These are phyloP conservation scores for Aspergillus coremiiformis DNA, from an alignment of 495 filamentous ascomycete species.

Conservation along the genomic window DNA sequence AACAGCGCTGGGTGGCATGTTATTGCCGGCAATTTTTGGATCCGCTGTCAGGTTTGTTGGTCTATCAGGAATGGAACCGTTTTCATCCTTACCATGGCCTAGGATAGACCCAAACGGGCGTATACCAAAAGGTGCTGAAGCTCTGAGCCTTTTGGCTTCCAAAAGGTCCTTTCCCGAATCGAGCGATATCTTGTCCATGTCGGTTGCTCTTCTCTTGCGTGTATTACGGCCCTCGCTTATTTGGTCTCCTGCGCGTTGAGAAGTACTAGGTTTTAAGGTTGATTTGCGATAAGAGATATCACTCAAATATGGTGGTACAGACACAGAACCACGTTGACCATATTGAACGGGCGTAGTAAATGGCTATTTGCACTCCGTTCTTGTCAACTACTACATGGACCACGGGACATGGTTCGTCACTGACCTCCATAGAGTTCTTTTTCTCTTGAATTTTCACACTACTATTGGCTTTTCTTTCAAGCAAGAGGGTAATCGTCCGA, in stretches of 20 bases:
- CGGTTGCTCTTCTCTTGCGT: neutral
- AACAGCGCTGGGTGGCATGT: neutral
- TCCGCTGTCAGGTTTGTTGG: neutral
- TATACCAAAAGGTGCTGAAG: neutral
- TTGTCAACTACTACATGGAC: neutral
- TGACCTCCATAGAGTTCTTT: neutral
- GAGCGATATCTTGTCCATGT: neutral
- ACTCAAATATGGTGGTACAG: neutral
- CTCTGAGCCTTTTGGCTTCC: neutral
- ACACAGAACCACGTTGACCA: neutral
- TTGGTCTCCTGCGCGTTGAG: neutral
- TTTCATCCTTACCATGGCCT: neutral
- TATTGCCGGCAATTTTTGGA: neutral
- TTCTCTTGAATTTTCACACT: neutral
- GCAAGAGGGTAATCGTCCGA: slow-evolving; percentile 1
- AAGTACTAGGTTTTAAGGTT: neutral
- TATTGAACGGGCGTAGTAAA: neutral
- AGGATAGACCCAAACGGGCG: neutral
- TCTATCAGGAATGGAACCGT: neutral
- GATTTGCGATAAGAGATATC: neutral
- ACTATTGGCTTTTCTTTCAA: slow-evolving; percentile 6
- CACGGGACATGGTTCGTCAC: neutral
- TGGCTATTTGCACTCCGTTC: neutral
- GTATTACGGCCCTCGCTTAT: neutral
- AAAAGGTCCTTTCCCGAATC: neutral